Evolutionary conservation across 768 basidiomycete genomes (phyloP).

Genomic region (Mycena crocata): DNA sequence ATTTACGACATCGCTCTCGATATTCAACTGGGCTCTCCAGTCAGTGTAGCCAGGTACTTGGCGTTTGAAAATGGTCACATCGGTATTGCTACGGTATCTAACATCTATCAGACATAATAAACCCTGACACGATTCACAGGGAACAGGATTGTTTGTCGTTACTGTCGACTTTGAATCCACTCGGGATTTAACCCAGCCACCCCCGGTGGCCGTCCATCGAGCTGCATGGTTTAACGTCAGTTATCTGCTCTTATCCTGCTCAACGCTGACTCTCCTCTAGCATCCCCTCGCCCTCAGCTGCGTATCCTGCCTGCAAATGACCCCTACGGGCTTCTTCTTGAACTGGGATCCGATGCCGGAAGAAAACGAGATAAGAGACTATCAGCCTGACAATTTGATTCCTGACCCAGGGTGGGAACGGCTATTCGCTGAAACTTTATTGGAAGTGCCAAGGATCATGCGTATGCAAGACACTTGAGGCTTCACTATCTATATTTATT

Average conservation of each 20-base stretch:
- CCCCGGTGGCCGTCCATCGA: constrained; percentile 10
- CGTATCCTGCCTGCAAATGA: constrained; percentile 27
- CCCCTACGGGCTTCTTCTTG: constrained; percentile 23
- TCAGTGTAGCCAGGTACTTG: constrained; percentile 18
- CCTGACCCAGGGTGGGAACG: background rate
- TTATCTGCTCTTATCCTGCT: too few species aligned
- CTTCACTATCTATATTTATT: background rate
- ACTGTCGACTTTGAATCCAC: constrained; percentile 21
- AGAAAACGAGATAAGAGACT: background rate
- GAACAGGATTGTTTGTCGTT: constrained; percentile 28
- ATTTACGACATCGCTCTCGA: constrained; percentile 27
- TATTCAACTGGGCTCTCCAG: constrained; percentile 26
- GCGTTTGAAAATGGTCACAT: constrained; percentile 30
- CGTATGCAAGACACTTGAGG: constrained; percentile 1
- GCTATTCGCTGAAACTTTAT: background rate
- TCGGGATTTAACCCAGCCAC: background rate
- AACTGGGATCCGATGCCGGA: constrained; percentile 15
- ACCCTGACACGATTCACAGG: background rate
- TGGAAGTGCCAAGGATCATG: constrained; percentile 4
- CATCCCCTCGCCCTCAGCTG: background rate
- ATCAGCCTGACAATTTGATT: constrained; percentile 10
- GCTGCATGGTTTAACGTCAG: constrained; percentile 31
- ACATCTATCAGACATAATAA: background rate
- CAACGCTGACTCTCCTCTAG: too few species aligned
- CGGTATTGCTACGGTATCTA: constrained; percentile 23